phyloP scores from a whole-genome alignment of 2,329 filamentous ascomycete genomes.

The Botrytis fragariae region DNA sequence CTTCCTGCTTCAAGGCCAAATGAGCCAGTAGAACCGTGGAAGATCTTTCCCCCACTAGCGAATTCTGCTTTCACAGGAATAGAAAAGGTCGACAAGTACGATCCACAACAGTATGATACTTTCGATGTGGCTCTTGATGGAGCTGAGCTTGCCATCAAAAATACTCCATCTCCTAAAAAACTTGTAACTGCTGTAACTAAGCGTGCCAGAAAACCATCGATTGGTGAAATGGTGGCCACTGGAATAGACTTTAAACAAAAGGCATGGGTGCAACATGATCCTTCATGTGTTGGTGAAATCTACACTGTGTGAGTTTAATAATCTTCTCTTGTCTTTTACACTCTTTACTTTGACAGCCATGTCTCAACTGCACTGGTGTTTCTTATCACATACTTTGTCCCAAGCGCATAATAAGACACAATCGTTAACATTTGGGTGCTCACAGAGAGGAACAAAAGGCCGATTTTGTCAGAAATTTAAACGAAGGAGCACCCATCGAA shows the following conservation, averaged over 20 bases:
- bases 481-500: conserved; percentile 22
- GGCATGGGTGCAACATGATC: conserved; percentile 7
- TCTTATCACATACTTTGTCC: background rate
- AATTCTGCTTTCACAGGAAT: conserved; percentile 9
- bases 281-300: conserved; percentile 17
- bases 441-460: conserved; percentile 14
- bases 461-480: conserved; percentile 21
- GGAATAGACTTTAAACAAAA: conserved; percentile 17
- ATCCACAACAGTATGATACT: background rate
- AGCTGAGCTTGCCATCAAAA: conserved; percentile 9
- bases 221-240: conserved; percentile 10
- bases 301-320: background rate
- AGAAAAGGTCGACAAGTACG: conserved; percentile 9
- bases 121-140: conserved; percentile 17
- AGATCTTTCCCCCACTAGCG: conserved; percentile 1
- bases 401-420: background rate
- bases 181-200: background rate
- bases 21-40: conserved; percentile 3
- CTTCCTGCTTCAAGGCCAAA: conserved; percentile 8
- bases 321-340: background rate
- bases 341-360: background rate
- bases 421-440: background rate
- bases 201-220: background rate
- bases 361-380: background rate
- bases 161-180: background rate